phyloP scores from a whole-genome alignment of 208 protist species.

The Naegleria gruberi region DNA sequence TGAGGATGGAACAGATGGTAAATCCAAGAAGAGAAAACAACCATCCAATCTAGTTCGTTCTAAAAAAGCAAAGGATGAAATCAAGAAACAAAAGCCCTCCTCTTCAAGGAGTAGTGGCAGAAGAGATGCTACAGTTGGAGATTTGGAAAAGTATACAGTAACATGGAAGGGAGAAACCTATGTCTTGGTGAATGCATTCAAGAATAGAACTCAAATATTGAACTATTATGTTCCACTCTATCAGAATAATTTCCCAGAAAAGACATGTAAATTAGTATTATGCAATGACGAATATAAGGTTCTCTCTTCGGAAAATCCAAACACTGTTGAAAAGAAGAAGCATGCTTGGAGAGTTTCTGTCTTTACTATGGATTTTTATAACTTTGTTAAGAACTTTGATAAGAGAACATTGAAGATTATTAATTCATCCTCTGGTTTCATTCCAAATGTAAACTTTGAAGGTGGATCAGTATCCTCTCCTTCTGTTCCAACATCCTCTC shows the following conservation, averaged over 20 bases:
- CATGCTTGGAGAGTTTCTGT: not conserved
- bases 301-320: not conserved
- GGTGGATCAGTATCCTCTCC: not conserved
- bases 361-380: not conserved
- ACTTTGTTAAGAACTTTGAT: not conserved
- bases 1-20: too few species aligned
- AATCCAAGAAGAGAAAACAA: too few species aligned
- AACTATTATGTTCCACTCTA: not conserved
- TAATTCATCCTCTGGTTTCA: not conserved
- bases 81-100: not conserved
- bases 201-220: not conserved
- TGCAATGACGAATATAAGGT: not conserved
- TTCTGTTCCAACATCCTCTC: too few species aligned
- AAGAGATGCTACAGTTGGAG: not conserved
- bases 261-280: not conserved
- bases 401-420: not conserved
- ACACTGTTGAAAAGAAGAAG: not conserved
- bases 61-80: not conserved
- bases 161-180: not conserved
- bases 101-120: not conserved
- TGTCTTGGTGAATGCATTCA: not conserved
- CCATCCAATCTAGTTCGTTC: too few species aligned
- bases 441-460: not conserved
- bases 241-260: not conserved
- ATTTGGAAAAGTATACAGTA: not conserved